A percentile compares a stretch with the other conserved stretches of the same genome.
phyloP scores from a whole-genome alignment of 106 monocot species.

The Dendrobium catenatum region DNA sequence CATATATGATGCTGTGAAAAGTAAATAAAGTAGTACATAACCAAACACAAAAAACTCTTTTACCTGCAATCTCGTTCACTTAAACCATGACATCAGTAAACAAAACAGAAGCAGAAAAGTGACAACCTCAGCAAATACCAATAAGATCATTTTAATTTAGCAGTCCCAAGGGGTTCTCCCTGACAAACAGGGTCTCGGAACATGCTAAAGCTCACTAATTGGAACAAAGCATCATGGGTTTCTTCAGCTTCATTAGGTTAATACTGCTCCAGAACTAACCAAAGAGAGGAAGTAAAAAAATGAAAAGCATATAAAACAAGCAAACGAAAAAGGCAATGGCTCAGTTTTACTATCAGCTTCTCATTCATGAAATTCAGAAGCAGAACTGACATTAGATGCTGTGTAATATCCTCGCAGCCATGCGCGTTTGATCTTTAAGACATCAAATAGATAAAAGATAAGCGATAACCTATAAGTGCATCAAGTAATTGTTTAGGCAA shows the following conservation, averaged over 20 bases:
- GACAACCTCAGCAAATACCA: background rate
- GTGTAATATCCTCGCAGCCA: constrained; percentile 42
- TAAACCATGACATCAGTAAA: too few species aligned
- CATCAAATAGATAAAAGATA: background rate
- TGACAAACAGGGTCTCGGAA: constrained; percentile 15
- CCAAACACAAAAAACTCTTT: too few species aligned
- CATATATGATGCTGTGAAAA: too few species aligned
- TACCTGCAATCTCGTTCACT: too few species aligned
- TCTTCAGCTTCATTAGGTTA: background rate
- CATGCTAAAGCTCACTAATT: constrained; percentile 6
- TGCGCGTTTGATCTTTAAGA: background rate
- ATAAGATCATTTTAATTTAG: constrained; percentile 15
- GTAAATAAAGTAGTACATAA: too few species aligned
- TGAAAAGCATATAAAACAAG: background rate
- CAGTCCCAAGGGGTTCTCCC: constrained; percentile 25
- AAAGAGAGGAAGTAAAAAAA: background rate
- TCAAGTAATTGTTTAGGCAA: too few species aligned
- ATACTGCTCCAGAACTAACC: background rate
- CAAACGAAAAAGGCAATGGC: background rate
- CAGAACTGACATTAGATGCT: constrained; percentile 73
- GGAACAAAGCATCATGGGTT: constrained; percentile 15
- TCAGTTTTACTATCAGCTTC: constrained; percentile 21
- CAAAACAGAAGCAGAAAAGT: too few species aligned
- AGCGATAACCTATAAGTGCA: background rate
- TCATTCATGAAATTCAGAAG: constrained; percentile 43